Conservation (phyloP, 2,329 filamentous ascomycete genomes). For the Claviceps sp. region DNA sequence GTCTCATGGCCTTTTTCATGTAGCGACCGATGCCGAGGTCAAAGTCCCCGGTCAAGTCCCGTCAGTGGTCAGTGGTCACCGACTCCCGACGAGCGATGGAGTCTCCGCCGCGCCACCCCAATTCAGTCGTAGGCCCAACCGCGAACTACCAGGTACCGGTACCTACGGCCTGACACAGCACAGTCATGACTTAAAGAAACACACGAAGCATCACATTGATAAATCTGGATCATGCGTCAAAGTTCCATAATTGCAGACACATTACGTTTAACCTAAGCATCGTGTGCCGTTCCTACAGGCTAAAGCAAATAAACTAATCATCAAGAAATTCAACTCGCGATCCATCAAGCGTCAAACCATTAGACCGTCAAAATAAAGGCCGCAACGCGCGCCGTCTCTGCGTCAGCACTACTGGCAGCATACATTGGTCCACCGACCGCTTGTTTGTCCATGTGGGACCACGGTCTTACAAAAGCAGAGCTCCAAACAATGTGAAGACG, state of each 20-base stretch:
- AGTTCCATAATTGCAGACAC: neutral
- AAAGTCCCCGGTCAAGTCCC: neutral
- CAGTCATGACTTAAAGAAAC: too few species aligned
- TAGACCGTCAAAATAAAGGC: neutral
- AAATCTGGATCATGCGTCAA: neutral
- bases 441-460: neutral
- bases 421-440: neutral
- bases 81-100: too few species aligned
- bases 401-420: too few species aligned
- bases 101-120: too few species aligned
- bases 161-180: too few species aligned
- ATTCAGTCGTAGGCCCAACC: too few species aligned
- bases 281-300: neutral
- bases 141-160: too few species aligned
- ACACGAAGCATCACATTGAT: too few species aligned
- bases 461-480: constrained; percentile 23
- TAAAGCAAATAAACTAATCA: neutral
- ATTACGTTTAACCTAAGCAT: constrained; percentile 2
- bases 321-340: neutral
- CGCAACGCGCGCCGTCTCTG: neutral
- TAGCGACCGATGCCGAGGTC: neutral
- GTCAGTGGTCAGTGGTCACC: too few species aligned
- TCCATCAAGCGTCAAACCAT: neutral
- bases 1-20: too few species aligned
- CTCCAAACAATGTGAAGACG: constrained; percentile 25